Base-by-base conservation (phyloP, 202 grass and related monocot genomes). In the Dendrocalamus latiflorus region DNA sequence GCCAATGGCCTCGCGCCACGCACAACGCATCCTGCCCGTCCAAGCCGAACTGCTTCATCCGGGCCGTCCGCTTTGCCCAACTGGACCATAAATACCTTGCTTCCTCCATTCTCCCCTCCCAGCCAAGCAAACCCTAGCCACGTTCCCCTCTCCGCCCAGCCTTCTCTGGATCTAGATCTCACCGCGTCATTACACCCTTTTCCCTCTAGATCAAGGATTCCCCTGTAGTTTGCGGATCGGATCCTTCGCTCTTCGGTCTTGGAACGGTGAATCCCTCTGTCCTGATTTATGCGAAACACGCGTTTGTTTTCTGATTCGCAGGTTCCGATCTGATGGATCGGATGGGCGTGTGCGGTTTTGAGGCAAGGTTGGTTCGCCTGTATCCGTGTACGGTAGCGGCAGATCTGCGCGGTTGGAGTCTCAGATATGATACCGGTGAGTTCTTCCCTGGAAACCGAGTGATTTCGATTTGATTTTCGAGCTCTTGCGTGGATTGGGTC, bases 71-170 rank as follows among this genome's bases (percentile, higher is more conserved):
- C 61, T 18, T 4, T 0, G 3, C 5, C 13, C 0, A 12, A 84
- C 65, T 14, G 18, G 65, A 70, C 76, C 9, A 81, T 91, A 91
- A 91, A 91, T 87, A 87, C 80, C 10, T 44, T 44, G 28, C 33
- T 48, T 21, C 64, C 44, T 13, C 69, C 44, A 0, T 6, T 45
- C 26, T 50, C 21, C 1, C 1, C 41, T 13, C 2, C 4, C 10
- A 28, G 6, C 56, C 20, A 16, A 49, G 2, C 10, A 6, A 30
- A 50, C 48, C 68, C 60, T 58, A 24, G 45, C 14, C 41, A 10
- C 42, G 4, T 51, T n/a, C 14, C 14, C 39, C 65, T 55, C n/a
- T 3, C 18, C 1, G 0, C 26, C 42, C 55, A 9, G 39, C 16
- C 36, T 11, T 13, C 25, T 21, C 77, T 22, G 13, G 36, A 47